Evolutionary conservation across 306 rosid species (phyloP).

Genomic region (Myrica gale): DNA sequence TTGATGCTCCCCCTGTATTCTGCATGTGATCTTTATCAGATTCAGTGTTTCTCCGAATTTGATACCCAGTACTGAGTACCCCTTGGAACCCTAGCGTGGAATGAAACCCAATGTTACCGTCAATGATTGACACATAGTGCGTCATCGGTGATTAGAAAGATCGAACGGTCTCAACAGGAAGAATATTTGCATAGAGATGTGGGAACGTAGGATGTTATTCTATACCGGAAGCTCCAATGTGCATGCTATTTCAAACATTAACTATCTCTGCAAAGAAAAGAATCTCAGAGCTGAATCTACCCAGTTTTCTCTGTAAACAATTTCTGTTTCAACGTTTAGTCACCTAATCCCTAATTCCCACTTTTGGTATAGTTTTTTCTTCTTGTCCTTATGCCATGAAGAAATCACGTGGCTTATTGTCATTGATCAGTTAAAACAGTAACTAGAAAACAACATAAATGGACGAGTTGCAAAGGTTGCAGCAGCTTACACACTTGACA

Average conservation of each 20-base stretch:
- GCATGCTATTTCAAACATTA: slow-evolving; percentile 16
- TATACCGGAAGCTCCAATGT: not conserved
- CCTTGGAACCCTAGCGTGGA: not conserved
- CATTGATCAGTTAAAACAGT: not conserved
- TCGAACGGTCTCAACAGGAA: not conserved
- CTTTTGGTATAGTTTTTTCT: not conserved
- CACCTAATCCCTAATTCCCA: slow-evolving; percentile 37
- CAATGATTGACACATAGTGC: not conserved
- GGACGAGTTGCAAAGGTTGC: not conserved
- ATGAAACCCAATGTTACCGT: not conserved
- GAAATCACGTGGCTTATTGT: slow-evolving; percentile 7
- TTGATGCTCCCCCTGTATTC: no score
- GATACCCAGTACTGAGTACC: not conserved
- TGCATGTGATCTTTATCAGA: slow-evolving; percentile 3
- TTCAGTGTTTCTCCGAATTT: not conserved
- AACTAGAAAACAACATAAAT: not conserved
- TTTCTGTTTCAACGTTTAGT: not conserved
- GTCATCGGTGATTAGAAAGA: not conserved
- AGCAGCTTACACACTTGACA: not conserved
- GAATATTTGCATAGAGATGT: slow-evolving; percentile 5
- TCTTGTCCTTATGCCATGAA: slow-evolving; percentile 21
- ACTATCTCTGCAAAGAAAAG: not conserved
- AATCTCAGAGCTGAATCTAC: slow-evolving; percentile 6
- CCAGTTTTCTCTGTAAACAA: not conserved
- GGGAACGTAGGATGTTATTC: not conserved